Base-by-base conservation (phyloP, 2,329 filamentous ascomycete genomes). In the Colletotrichum sansevieriae region DNA sequence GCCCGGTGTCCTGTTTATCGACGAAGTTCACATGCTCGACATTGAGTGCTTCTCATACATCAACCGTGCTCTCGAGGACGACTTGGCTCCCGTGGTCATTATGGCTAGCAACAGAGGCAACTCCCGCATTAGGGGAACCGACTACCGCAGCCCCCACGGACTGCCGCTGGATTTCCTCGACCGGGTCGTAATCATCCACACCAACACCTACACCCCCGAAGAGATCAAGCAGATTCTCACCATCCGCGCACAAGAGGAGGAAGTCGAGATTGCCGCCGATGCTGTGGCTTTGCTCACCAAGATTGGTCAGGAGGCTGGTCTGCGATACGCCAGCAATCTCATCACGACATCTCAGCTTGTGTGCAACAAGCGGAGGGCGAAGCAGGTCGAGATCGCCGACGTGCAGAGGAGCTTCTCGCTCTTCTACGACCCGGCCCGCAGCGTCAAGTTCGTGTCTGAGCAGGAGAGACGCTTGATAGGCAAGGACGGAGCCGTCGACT, bases 1-100 rank as follows among this genome's bases (percentile, higher is more conserved):
- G 0, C 96, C 96, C 0, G 96, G 96, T 52, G 96, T 99, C 8
- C 84, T 99, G 8, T 99, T 99, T 85, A 97, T 99, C 76, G 96
- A 99, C 76, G 96, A 99, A 83, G 95, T 99, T 5, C 96, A 99
- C 85, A 98, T 99, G 95, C 92, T 99, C 66, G 96, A 99, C 79
- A 98, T 98, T 72, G 96, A 99, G 81, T 98, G 95, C 84, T 99
- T 97, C 85, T 97, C 94, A 51, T 99, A 97, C 84, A 92, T 99
- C 85, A 99, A 99, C 84, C 92, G 96, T 60, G 96, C 96, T 1
- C 86, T 99, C 51, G 96, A 99, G 82, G 94, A 95, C 70, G 94
- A 98, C 75, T 87, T 99, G 37, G 94, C 96, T 1, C 96, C 96
- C 44, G 95, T 99, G 72, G 95, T 99, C 79, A 99, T 99, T 82